Percentiles rank a stretch among this genome's conserved stretches.
phyloP scores from a whole-genome alignment of 2,329 filamentous ascomycete species.

The Westerdykella aurantiaca region DNA sequence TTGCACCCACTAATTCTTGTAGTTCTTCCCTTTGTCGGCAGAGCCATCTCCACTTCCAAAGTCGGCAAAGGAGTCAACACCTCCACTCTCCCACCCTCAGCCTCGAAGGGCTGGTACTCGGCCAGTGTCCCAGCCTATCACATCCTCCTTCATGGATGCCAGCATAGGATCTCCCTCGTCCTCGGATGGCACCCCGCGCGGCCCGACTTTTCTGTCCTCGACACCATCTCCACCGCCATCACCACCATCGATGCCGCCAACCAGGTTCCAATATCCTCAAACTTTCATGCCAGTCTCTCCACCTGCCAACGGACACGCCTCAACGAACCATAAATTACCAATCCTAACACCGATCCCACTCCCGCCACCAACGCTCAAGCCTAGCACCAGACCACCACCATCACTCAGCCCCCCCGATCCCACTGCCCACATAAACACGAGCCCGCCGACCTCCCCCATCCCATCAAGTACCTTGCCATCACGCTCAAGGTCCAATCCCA shows the following conservation, averaged over 20 bases:
- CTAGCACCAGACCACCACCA: slow-evolving; percentile 27
- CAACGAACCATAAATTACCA: slow-evolving; percentile 17
- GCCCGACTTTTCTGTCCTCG: slow-evolving; percentile 32
- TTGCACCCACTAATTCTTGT: slow-evolving; percentile 7
- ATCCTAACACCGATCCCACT: slow-evolving; percentile 27
- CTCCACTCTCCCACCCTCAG: slow-evolving; percentile 16
- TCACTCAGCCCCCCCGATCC: slow-evolving; percentile 30
- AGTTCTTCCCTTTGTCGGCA: slow-evolving; percentile 25
- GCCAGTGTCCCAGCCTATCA: slow-evolving; percentile 17
- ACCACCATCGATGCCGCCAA: slow-evolving; percentile 18
- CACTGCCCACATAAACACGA: slow-evolving; percentile 27
- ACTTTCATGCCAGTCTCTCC: slow-evolving; percentile 20
- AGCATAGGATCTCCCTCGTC: slow-evolving; percentile 11
- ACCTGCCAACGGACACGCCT: slow-evolving; percentile 17
- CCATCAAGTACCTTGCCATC: neutral
- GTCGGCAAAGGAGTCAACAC: slow-evolving; percentile 6
- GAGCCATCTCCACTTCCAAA: slow-evolving; percentile 10
- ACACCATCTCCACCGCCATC: slow-evolving; percentile 32
- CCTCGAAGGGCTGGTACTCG: slow-evolving; percentile 8
- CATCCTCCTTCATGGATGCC: slow-evolving; percentile 10
- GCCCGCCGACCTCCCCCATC: slow-evolving; percentile 8
- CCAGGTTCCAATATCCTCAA: slow-evolving; percentile 20
- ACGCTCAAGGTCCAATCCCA: slow-evolving; percentile 8
- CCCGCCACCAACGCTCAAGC: slow-evolving; percentile 29
- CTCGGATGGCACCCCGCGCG: slow-evolving; percentile 14